Conservation (phyloP, 139 green algal species). For the Chlamydomonas sp. region DNA sequence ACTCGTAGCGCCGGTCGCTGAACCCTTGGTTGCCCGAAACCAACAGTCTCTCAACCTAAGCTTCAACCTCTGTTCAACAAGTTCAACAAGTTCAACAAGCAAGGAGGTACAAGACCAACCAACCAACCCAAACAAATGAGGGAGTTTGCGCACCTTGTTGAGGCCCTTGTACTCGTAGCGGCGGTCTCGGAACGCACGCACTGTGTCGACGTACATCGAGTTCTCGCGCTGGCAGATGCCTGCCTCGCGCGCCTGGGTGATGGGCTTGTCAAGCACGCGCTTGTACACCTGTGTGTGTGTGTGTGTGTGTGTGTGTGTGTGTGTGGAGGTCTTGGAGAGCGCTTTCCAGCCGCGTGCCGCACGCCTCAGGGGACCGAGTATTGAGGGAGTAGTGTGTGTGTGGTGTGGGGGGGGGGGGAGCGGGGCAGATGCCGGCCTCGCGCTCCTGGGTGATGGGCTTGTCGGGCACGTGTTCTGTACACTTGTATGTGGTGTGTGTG, state of each 20-base stretch:
- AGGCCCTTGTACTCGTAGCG: slow-evolving; percentile 98
- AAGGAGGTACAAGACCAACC: too few species aligned
- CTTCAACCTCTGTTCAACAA: too few species aligned
- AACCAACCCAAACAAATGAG: neutral
- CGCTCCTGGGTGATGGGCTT: slow-evolving; percentile 84
- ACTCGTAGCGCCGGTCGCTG: slow-evolving; percentile 95
- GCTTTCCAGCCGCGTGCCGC: too few species aligned
- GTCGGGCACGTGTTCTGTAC: slow-evolving; percentile 45
- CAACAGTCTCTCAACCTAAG: too few species aligned
- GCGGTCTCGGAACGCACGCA: slow-evolving; percentile 87
- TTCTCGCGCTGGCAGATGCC: slow-evolving; percentile 95
- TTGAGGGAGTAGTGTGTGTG: neutral
- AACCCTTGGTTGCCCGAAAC: too few species aligned
- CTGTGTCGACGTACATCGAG: slow-evolving; percentile 87
- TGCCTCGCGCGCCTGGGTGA: slow-evolving; percentile 66
- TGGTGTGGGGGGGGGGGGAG: neutral
- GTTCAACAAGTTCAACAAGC: too few species aligned
- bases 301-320: slow-evolving; percentile 3
- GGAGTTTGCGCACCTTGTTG: slow-evolving; percentile 38
- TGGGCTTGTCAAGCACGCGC: slow-evolving; percentile 90
- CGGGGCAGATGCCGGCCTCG: slow-evolving; percentile 74
- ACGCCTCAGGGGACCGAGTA: too few species aligned
- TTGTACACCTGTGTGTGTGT: slow-evolving; percentile 79
- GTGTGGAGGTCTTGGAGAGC: too few species aligned
- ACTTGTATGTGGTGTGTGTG: too few species aligned